Conservation (phyloP, 2,329 filamentous ascomycete genomes). For the Boeremia lycopersici region DNA sequence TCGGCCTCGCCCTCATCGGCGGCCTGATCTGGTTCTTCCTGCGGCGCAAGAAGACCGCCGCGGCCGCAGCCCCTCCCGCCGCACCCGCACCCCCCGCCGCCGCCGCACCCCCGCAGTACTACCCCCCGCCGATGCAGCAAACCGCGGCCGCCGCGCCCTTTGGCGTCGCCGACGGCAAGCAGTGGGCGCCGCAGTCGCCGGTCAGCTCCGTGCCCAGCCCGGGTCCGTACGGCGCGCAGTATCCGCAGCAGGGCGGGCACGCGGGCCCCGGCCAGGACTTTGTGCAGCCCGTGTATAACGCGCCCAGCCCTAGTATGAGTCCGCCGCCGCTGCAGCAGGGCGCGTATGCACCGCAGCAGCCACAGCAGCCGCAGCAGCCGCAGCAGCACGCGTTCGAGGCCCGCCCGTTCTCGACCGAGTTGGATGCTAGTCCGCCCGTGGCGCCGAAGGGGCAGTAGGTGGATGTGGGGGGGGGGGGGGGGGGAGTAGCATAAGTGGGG, state of each 20-base stretch:
- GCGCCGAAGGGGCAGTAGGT: not conserved
- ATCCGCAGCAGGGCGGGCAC: conserved; percentile 22
- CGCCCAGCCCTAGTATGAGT: conserved; percentile 19
- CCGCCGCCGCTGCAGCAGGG: conserved; percentile 12
- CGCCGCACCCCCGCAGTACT: conserved; percentile 21
- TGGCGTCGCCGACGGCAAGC: conserved; percentile 24
- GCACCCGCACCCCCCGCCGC: conserved; percentile 14
- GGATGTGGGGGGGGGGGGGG: not conserved
- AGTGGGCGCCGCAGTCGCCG: conserved; percentile 23
- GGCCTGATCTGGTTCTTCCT: conserved; percentile 25
- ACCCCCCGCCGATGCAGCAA: conserved; percentile 23
- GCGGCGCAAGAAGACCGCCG: conserved; percentile 23
- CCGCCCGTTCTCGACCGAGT: conserved; percentile 28
- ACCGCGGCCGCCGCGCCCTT: conserved; percentile 20
- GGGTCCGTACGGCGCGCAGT: conserved; percentile 7
- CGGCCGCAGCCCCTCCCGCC: conserved; percentile 8
- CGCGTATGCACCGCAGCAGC: conserved; percentile 8
- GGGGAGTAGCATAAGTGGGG: too few relatives aligned
- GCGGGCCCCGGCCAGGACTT: not conserved
- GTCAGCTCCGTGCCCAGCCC: not conserved
- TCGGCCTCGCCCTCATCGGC: conserved; percentile 29
- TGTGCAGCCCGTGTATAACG: conserved; percentile 18
- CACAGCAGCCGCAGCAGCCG: not conserved
- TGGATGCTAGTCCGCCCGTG: conserved; percentile 19
- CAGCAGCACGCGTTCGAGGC: conserved; percentile 11